Base-by-base conservation (phyloP, 345 rosid species). In the Kernera saxatilis region DNA sequence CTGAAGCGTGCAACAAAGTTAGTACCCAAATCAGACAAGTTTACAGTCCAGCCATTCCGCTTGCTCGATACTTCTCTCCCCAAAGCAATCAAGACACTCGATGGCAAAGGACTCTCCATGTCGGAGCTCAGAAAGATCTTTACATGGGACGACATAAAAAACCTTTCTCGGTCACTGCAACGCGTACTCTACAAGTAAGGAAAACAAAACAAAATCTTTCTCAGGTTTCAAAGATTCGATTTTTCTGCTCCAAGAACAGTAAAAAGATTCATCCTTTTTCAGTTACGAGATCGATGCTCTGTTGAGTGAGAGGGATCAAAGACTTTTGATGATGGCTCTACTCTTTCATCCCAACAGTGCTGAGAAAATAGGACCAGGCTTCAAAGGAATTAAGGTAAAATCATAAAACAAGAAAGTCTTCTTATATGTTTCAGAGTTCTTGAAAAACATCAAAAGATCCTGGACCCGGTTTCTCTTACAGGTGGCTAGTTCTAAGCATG, bases 361-460 rank as follows among this genome's bases (percentile, higher is more conserved):
- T 35, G 91, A 89, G 73, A 94, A 94, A 71, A 76, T 91, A 5
- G 99, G 99, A 79, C 37, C 69, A 33, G 98, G 93, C 56, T 82
- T 79, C 21, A 30, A 65, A 39, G 84, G 82, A 66, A 84, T 94
- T 37, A 88, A 83, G 90, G 99, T 89, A 84, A 15, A 15, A 8
- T 37, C 43, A 35, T 52, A 0, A 14, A 3, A 8, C 36, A 54
- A 11, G 6, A 62, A 14, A n/a, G n/a, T n/a, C n/a, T 10, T 5
- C 19, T 57, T 5, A 22, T 14, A 70, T 37, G 55, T 33, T 66
- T 37, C 2, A 39, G 17, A 33, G 33, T 26, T 52, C 10, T 49
- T 62, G 15, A 27, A 54, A 54, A 37, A 26, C 60, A 40, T 53
- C 8, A 7, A 11, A 67, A 60, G 51, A 62, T 69, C 26, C 17